phyloP scores from a whole-genome alignment of 169 alveolate species.

The Babesia bovis region DNA sequence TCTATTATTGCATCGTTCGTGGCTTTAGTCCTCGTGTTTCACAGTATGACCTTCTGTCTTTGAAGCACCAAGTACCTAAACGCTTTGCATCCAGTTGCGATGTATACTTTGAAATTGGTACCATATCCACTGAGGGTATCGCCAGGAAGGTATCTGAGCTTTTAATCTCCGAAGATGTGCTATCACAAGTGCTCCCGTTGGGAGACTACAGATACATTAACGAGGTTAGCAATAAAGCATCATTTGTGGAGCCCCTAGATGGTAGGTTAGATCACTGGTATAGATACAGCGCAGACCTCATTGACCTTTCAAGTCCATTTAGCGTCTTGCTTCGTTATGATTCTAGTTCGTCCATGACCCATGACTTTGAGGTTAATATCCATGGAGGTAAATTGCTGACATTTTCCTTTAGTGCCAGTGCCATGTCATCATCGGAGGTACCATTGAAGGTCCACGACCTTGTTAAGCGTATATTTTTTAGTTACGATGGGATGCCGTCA shows the following conservation, averaged over 20 bases:
- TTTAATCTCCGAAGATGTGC: not conserved
- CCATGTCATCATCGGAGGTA: not conserved
- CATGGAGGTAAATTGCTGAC: constrained; percentile 39
- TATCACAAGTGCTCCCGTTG: not conserved
- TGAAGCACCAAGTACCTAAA: not conserved
- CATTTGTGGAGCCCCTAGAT: not conserved
- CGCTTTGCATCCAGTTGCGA: constrained; percentile 8
- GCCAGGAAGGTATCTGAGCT: not conserved
- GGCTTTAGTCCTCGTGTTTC: constrained; percentile 8
- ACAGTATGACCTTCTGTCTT: not conserved
- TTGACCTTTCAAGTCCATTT: constrained; percentile 15
- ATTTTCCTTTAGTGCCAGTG: not conserved
- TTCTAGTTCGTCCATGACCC: not conserved
- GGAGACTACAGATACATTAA: not conserved
- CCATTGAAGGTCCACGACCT: constrained; percentile 22
- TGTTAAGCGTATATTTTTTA: constrained; percentile 7
- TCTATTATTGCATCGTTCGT: constrained; percentile 14
- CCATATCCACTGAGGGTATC: not conserved
- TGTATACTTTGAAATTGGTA: constrained; percentile 5
- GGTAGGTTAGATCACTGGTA: not conserved
- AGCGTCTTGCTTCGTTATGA: constrained; percentile 9
- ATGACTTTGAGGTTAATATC: constrained; percentile 26
- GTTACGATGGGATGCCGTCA: constrained; percentile 24
- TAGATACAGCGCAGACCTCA: constrained; percentile 4
- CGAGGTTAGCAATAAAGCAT: not conserved